Evolutionary conservation across 371 early-diverging fungal genomes (phyloP), one percentile per base, ranked within the genome.

Genomic region (Mucor indicus): DNA sequence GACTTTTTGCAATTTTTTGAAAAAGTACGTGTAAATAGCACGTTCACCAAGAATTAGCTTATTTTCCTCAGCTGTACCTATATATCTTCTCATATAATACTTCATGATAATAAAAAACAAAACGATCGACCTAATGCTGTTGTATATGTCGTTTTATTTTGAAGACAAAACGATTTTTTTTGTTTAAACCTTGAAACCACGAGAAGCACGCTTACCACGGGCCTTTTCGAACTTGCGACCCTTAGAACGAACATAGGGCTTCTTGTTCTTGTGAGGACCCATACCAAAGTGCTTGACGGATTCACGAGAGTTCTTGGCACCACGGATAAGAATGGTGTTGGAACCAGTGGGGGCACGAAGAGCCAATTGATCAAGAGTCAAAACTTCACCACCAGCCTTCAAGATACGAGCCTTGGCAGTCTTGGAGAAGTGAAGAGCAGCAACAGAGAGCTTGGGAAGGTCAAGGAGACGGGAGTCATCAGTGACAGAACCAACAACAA

Each of bases 151-250:
- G n/a, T n/a, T n/a, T n/a, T n/a, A n/a, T n/a, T n/a, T n/a, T n/a
- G n/a, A n/a, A n/a, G n/a, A n/a, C n/a, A n/a, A n/a, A n/a, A n/a
- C n/a, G n/a, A n/a, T n/a, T n/a, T n/a, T n/a, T n/a, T n/a, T n/a
- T n/a, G n/a, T 77, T 84, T 86, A 89, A 55, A 75, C 84, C 86
- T 91, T 92, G 90, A 86, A 94, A 69, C 95, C 95, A 70, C 93
- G 90, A 75, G 87, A 86, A 67, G 90, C 86, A 85, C 98, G 90
- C 76, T 96, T 92, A 86, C 97, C 98, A 93, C 98, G 95, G 69
- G 98, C 98, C 53, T 84, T 80, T 81, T 97, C 98, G 81, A 96
- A 96, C 91, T 98, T 98, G 83, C 98, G 91, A 54, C 98, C 98
- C 93, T 97, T 96, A 81, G 91, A 89, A 69, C 92, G 91, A 71